Percentiles rank a stretch among this genome's conserved stretches.
Evolutionary conservation across 148 eudicot species (phyloP).

Genomic region (Selenicereus undatus): DNA sequence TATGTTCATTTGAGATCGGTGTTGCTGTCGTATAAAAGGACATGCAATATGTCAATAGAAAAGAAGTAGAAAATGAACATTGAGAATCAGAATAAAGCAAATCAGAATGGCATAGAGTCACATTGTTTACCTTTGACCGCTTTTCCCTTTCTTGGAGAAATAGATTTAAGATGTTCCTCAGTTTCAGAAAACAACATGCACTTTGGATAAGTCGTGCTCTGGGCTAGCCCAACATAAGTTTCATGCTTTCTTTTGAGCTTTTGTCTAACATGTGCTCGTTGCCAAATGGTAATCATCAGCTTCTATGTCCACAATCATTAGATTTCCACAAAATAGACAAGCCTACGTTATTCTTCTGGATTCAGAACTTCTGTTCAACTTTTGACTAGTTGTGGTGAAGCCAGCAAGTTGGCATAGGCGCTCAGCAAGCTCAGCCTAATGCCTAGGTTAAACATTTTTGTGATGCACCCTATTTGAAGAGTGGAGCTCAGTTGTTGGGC

Average conservation of each 20-base stretch:
- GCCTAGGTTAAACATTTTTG: no score
- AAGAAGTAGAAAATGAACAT: background rate
- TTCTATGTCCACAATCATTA: background rate
- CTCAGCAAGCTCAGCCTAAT: no score
- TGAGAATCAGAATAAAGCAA: background rate
- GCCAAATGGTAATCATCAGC: no score
- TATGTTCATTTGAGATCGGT: background rate
- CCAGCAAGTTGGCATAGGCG: no score
- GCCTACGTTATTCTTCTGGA: no score
- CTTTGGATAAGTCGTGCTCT: background rate
- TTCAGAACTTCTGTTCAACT: no score
- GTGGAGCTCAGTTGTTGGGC: no score
- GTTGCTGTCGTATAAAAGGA: background rate
- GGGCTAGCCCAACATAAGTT: background rate
- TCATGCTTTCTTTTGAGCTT: background rate
- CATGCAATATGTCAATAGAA: background rate
- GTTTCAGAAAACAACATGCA: constrained; percentile 1
- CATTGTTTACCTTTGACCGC: constrained; percentile 10
- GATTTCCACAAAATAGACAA: background rate
- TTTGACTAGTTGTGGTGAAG: no score
- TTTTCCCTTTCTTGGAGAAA: background rate
- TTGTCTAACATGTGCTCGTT: background rate
- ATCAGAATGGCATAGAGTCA: background rate
- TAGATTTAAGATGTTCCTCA: background rate
- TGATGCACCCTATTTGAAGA: no score